Evolutionary conservation across 2,329 filamentous ascomycete species (phyloP).

Genomic region (Aspergillus amoenus): DNA sequence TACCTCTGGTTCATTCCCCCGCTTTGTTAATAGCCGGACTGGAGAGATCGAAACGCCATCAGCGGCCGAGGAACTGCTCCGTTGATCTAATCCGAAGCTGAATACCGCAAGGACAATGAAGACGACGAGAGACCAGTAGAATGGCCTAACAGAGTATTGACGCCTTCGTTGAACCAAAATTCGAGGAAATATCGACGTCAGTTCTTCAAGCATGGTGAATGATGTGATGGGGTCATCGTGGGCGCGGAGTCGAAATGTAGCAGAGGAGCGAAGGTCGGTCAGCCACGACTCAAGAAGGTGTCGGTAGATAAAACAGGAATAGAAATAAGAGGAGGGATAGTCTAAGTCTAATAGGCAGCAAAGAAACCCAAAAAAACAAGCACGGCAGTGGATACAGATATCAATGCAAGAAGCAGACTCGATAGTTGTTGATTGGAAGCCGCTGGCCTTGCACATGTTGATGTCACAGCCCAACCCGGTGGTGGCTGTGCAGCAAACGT

Average conservation of each 20-base stretch:
- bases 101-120: slow-evolving; percentile 33
- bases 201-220: slow-evolving; percentile 25
- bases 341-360: slow-evolving; percentile 5
- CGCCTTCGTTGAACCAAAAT: slow-evolving; percentile 23
- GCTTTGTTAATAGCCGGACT: slow-evolving; percentile 15
- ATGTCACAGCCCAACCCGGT: slow-evolving; percentile 4
- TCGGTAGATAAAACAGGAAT: slow-evolving; percentile 2
- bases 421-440: slow-evolving; percentile 7
- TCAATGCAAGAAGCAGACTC: not conserved
- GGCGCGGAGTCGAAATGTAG: not conserved
- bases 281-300: not conserved
- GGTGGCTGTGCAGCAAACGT: slow-evolving; percentile 1
- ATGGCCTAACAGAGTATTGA: slow-evolving; percentile 45
- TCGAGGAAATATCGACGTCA: slow-evolving; percentile 22
- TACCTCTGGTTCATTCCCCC: slow-evolving; percentile 31
- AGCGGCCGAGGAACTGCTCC: slow-evolving; percentile 8
- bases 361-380: slow-evolving; percentile 1
- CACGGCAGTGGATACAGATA: not conserved
- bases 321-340: not conserved
- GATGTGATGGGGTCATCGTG: slow-evolving; percentile 29
- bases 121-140: slow-evolving; percentile 46
- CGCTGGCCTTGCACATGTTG: not conserved
- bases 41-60: not conserved
- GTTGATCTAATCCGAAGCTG: slow-evolving; percentile 25
- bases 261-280: not conserved